These are phyloP conservation scores for Metschnikowia drakensbergensis DNA, from an alignment of 805 yeast genomes.

Conservation along the genomic window DNA sequence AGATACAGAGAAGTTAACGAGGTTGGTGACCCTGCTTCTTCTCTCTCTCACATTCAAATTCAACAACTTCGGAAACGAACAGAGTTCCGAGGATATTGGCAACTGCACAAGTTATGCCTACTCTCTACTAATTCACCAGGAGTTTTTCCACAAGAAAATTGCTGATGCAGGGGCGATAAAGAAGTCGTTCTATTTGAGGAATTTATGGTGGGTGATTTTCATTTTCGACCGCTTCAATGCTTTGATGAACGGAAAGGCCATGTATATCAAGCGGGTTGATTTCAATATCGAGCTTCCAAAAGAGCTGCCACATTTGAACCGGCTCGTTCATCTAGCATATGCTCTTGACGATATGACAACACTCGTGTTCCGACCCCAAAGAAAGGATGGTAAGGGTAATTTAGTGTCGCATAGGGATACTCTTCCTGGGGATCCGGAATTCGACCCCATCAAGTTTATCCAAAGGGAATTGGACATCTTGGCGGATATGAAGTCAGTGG, in stretches of 20 bases:
- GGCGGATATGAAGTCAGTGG: slow-evolving; percentile 3
- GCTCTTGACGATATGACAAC: slow-evolving; percentile 15
- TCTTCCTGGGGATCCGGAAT: slow-evolving; percentile 13
- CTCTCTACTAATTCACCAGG: slow-evolving; percentile 19
- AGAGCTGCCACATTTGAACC: slow-evolving; percentile 11
- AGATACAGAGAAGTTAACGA: slow-evolving; percentile 20
- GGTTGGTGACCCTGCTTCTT: slow-evolving; percentile 20
- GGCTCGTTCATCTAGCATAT: slow-evolving; percentile 15
- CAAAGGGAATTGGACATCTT: slow-evolving; percentile 8
- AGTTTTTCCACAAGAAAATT: slow-evolving; percentile 14
- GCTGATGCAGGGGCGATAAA: slow-evolving; percentile 11
- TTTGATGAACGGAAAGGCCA: slow-evolving; percentile 15
- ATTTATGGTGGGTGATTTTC: slow-evolving; percentile 22
- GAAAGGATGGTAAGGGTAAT: slow-evolving; percentile 1
- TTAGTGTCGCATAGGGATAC: slow-evolving; percentile 7
- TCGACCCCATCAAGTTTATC: slow-evolving; percentile 11
- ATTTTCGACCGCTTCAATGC: slow-evolving; percentile 21
- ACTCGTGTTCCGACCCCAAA: slow-evolving; percentile 15
- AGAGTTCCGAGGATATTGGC: slow-evolving; percentile 20
- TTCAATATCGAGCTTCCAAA: slow-evolving; percentile 15
- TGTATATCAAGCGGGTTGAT: slow-evolving; percentile 16
- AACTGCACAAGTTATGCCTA: slow-evolving; percentile 19
- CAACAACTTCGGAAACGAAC: slow-evolving; percentile 22
- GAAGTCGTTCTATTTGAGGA: slow-evolving; percentile 13
- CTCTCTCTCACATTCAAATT: slow-evolving; percentile 18